phyloP scores from a whole-genome alignment of 768 basidiomycete species.

The Austroboletus eburneus region DNA sequence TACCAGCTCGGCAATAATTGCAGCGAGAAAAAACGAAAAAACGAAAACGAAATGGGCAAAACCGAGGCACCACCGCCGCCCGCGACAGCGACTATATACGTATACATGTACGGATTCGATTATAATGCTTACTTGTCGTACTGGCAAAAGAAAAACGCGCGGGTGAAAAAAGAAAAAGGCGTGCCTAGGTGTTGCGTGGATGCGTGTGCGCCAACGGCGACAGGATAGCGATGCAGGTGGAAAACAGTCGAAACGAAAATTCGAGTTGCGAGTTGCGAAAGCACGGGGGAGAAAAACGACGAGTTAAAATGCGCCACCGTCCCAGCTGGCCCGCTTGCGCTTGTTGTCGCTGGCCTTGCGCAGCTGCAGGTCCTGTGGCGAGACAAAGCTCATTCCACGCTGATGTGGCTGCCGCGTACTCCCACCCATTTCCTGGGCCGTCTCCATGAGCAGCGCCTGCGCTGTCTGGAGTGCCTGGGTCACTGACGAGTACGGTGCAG shows the following conservation, averaged over 20 bases:
- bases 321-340: constrained; percentile 56
- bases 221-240: constrained; percentile 23
- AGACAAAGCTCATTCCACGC: constrained; percentile 49
- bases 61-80: constrained; percentile 9
- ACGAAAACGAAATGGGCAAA: neutral
- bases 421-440: constrained; percentile 8
- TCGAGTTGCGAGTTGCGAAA: constrained; percentile 6
- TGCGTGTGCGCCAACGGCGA: constrained; percentile 10
- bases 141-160: constrained; percentile 2
- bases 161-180: constrained; percentile 1
- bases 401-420: constrained; percentile 33
- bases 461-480: constrained; percentile 34
- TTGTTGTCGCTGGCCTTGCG: constrained; percentile 49
- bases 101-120: constrained; percentile 20
- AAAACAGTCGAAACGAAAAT: constrained; percentile 8
- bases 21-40: constrained; percentile 11
- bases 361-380: constrained; percentile 48
- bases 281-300: neutral
- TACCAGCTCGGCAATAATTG: constrained; percentile 12
- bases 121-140: constrained; percentile 28
- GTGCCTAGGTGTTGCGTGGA: constrained; percentile 6
- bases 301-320: constrained; percentile 38
- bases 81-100: constrained; percentile 29
- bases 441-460: constrained; percentile 25
- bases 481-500: constrained; percentile 22